Conservation (phyloP, 441 rosid species). For the Iberis amara region DNA sequence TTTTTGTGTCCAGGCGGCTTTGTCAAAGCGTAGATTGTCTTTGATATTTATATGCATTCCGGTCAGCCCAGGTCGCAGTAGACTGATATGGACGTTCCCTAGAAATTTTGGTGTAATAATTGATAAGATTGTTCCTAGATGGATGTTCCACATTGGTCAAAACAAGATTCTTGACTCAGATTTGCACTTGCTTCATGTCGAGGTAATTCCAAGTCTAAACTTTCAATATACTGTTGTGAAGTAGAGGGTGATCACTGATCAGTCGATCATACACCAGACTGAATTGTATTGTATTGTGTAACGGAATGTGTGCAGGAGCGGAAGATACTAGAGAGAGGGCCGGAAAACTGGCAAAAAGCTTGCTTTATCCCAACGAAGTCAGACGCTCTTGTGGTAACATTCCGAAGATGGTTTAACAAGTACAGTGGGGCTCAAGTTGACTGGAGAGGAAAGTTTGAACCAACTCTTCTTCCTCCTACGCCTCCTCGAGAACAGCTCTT, state of each 20-base stretch:
- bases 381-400: conserved; percentile 69
- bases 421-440: conserved; percentile 55
- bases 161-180: conserved; percentile 85
- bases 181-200: conserved; percentile 73
- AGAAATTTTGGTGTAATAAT: conserved; percentile 61
- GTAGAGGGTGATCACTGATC: neutral
- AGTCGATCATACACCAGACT: neutral
- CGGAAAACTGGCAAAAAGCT: conserved; percentile 73
- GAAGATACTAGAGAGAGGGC: conserved; percentile 61
- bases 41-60: conserved; percentile 78
- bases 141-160: conserved; percentile 71
- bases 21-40: conserved; percentile 36
- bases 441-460: conserved; percentile 69
- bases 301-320: conserved; percentile 45
- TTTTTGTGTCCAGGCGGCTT: conserved; percentile 27
- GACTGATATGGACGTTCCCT: conserved; percentile 79
- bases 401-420: conserved; percentile 78
- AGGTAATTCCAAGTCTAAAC: conserved; percentile 42
- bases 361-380: conserved; percentile 82
- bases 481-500: conserved; percentile 77
- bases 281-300: conserved; percentile 2
- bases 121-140: conserved; percentile 71
- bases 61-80: conserved; percentile 82
- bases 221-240: conserved; percentile 10
- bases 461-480: conserved; percentile 66